Conservation (phyloP, 1,284 basidiomycete genomes). For the Gymnopus androsaceus region DNA sequence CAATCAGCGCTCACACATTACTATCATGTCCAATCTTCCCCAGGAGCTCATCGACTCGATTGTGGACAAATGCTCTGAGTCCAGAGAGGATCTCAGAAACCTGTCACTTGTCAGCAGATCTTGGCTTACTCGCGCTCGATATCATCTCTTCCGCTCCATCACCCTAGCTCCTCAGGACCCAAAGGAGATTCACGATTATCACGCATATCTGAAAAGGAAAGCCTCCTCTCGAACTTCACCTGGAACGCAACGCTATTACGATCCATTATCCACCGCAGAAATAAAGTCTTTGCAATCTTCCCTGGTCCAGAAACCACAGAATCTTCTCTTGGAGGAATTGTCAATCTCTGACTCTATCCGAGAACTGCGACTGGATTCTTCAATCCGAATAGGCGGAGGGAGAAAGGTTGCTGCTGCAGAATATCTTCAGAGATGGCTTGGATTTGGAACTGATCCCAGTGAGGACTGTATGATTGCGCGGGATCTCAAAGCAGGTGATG, state of each 20-base stretch:
- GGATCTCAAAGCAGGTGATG: not conserved
- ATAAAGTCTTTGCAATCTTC: not conserved
- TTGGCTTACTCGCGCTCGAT: conserved; percentile 2
- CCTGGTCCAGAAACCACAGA: not conserved
- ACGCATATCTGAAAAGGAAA: not conserved
- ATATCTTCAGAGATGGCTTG: conserved; percentile 3
- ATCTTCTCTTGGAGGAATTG: not conserved
- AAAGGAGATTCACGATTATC: not conserved
- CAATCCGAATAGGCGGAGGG: conserved; percentile 1
- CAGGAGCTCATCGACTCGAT: conserved; percentile 10
- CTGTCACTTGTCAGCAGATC: not conserved
- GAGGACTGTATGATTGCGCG: not conserved
- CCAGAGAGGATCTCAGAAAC: not conserved
- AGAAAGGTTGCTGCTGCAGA: not conserved
- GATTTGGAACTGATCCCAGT: not conserved
- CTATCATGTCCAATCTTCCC: not conserved
- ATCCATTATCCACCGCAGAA: not conserved
- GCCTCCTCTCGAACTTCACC: not conserved
- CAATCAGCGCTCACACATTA: no score
- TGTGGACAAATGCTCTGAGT: not conserved
- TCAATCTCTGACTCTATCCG: not conserved
- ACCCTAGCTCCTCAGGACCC: not conserved
- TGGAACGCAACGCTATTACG: not conserved
- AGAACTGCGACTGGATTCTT: not conserved
- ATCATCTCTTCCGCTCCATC: not conserved